Evolutionary conservation across 2,329 filamentous ascomycete genomes (phyloP).

Genomic region (Calonectria multiphialidica): DNA sequence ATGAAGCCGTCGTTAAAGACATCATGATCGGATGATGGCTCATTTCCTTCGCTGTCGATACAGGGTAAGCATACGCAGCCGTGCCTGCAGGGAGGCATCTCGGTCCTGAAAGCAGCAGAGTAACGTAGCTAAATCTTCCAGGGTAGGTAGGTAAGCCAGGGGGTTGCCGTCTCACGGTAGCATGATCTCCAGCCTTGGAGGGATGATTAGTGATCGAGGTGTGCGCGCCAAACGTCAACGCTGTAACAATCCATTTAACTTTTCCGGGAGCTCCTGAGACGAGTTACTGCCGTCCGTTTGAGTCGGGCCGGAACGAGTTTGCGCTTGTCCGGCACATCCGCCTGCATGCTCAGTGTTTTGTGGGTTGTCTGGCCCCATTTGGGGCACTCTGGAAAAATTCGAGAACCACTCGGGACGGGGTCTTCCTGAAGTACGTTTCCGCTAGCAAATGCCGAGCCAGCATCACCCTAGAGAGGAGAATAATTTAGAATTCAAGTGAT

Average conservation of each 20-base stretch:
- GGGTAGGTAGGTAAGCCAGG: conserved; percentile 1
- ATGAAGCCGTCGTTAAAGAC: conserved; percentile 12
- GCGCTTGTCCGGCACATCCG: neutral
- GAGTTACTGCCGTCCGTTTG: neutral
- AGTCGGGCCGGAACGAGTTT: conserved; percentile 4
- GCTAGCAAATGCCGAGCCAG: neutral
- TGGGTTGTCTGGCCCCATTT: neutral
- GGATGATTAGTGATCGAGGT: neutral
- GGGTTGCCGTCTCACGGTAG: conserved; percentile 3
- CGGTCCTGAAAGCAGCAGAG: conserved; percentile 1
- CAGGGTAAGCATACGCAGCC: conserved; percentile 2
- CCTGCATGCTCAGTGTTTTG: neutral
- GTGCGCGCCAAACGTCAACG: neutral
- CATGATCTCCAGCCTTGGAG: neutral
- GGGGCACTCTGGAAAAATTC: neutral
- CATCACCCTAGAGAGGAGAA: neutral
- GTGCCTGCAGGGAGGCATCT: neutral
- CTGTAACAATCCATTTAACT: conserved; percentile 11
- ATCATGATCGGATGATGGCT: neutral
- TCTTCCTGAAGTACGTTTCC: neutral
- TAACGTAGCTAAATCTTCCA: neutral
- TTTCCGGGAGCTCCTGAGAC: neutral
- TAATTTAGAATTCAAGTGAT: neutral
- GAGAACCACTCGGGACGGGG: neutral
- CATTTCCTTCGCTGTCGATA: neutral